phyloP scores from a whole-genome alignment of 192 early-diverging fungal genomes.

The Coemansia pectinata region DNA sequence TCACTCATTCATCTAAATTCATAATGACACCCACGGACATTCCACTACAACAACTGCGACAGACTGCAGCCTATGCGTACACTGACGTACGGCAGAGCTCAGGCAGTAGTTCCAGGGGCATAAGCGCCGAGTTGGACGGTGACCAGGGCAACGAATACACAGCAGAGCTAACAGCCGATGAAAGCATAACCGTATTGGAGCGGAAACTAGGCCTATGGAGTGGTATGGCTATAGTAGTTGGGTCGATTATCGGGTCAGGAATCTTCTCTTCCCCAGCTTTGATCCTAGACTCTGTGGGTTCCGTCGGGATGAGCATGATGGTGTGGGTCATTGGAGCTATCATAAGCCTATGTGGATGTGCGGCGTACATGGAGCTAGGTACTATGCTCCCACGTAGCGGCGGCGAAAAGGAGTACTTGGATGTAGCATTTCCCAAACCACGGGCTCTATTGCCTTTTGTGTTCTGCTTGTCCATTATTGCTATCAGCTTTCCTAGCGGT shows the following conservation, averaged over 20 bases:
- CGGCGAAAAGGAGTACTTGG: constrained; percentile 66
- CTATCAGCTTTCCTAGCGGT: constrained; percentile 33
- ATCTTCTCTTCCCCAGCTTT: constrained; percentile 51
- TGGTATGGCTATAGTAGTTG: constrained; percentile 52
- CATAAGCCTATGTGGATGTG: constrained; percentile 43
- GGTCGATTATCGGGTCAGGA: constrained; percentile 54
- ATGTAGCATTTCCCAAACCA: constrained; percentile 56
- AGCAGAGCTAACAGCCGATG: background rate
- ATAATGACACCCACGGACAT: background rate
- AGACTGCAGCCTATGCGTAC: background rate
- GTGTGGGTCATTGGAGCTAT: constrained; percentile 49
- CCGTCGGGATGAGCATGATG: constrained; percentile 42
- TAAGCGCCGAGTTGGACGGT: background rate
- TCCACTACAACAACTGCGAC: background rate
- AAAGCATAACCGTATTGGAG: constrained; percentile 20
- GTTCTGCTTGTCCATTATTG: constrained; percentile 46
- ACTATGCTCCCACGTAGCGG: constrained; percentile 59
- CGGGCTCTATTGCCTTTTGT: constrained; percentile 53
- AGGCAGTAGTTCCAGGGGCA: background rate
- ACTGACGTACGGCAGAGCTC: constrained; percentile 8
- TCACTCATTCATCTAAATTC: background rate
- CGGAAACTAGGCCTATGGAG: constrained; percentile 48
- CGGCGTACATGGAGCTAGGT: constrained; percentile 57
- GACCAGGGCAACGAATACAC: background rate
- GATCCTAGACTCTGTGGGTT: constrained; percentile 42